These are phyloP conservation scores for Curvularia sp. DNA, from an alignment of 2,329 filamentous ascomycete species.

Conservation along the genomic window DNA sequence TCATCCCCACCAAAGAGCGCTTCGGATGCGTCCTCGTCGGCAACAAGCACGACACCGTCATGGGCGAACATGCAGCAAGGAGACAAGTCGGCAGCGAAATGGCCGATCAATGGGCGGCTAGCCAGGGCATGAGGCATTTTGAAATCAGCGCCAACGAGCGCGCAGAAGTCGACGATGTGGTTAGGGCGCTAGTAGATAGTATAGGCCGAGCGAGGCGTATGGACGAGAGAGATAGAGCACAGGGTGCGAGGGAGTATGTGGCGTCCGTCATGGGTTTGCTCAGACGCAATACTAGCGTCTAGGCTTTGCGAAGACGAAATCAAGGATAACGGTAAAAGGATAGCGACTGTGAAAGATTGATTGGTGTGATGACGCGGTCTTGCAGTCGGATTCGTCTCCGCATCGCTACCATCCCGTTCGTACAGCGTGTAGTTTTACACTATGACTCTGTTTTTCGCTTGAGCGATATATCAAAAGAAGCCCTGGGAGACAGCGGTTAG, in stretches of 20 bases:
- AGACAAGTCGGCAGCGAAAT: slow-evolving; percentile 26
- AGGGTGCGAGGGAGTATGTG: not conserved
- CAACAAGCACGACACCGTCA: slow-evolving; percentile 34
- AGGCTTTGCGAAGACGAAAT: not conserved
- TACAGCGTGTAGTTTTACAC: not conserved
- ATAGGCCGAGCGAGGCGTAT: slow-evolving; percentile 17
- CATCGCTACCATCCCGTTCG: not conserved
- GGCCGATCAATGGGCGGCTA: slow-evolving; percentile 35
- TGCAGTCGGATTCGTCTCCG: not conserved
- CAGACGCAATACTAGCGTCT: not conserved
- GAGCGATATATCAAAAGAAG: not conserved
- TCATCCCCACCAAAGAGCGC: slow-evolving; percentile 14
- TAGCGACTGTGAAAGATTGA: no score
- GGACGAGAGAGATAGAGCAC: slow-evolving; percentile 16
- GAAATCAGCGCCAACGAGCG: slow-evolving; percentile 27
- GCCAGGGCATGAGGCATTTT: slow-evolving; percentile 30
- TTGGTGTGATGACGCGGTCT: not conserved
- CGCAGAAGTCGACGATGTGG: slow-evolving; percentile 20
- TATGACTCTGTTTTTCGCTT: not conserved
- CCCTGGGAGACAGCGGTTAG: no score
- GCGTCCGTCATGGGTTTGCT: slow-evolving; percentile 1
- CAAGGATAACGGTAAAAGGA: not conserved
- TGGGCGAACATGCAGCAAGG: slow-evolving; percentile 3
- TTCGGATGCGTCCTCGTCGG: slow-evolving; percentile 43
- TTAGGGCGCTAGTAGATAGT: slow-evolving; percentile 27